A percentile compares a stretch with the other conserved stretches of the same genome.
Conservation (phyloP, 2,329 filamentous ascomycete genomes). For the Clonostachys solani region DNA sequence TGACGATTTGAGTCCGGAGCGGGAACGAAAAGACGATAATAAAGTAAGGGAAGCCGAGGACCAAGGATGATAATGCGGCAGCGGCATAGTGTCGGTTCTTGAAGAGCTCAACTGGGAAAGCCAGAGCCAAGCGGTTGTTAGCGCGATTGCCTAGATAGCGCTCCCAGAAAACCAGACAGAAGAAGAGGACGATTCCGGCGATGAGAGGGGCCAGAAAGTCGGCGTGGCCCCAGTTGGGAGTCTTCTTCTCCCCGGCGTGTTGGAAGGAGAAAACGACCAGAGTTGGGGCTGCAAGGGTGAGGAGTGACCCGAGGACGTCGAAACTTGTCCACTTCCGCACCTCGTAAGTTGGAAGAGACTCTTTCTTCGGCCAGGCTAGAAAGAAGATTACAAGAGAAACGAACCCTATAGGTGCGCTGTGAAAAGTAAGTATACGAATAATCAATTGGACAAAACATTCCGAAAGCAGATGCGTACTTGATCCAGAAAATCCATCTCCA, state of each 20-base stretch:
- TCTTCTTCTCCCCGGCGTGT: slow-evolving; percentile 30
- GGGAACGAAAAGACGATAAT: slow-evolving; percentile 45
- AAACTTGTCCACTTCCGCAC: slow-evolving; percentile 41
- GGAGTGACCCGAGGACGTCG: slow-evolving; percentile 47
- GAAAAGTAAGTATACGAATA: too few species aligned
- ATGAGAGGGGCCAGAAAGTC: slow-evolving; percentile 23
- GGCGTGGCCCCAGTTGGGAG: slow-evolving; percentile 35
- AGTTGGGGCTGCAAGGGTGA: slow-evolving; percentile 48
- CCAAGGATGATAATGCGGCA: slow-evolving; percentile 36
- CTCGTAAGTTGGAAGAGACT: slow-evolving; percentile 29
- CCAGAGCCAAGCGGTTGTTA: slow-evolving; percentile 23
- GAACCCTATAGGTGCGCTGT: slow-evolving; percentile 33
- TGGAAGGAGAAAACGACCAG: slow-evolving; percentile 57
- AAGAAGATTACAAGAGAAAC: slow-evolving; percentile 41
- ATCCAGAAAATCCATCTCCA: slow-evolving; percentile 59
- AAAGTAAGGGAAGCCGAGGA: slow-evolving; percentile 46
- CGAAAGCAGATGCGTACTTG: slow-evolving; percentile 35
- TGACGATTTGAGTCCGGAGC: slow-evolving; percentile 43
- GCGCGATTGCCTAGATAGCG: slow-evolving; percentile 14
- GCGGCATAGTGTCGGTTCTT: slow-evolving; percentile 39
- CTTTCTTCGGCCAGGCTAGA: slow-evolving; percentile 41
- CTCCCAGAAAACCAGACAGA: slow-evolving; percentile 19
- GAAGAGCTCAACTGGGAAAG: slow-evolving; percentile 43
- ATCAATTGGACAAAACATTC: slow-evolving; percentile 25
- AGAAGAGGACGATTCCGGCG: slow-evolving; percentile 19